These are phyloP conservation scores for Saitozyma sp. DNA, from an alignment of 768 basidiomycete genomes.

Conservation along the genomic window DNA sequence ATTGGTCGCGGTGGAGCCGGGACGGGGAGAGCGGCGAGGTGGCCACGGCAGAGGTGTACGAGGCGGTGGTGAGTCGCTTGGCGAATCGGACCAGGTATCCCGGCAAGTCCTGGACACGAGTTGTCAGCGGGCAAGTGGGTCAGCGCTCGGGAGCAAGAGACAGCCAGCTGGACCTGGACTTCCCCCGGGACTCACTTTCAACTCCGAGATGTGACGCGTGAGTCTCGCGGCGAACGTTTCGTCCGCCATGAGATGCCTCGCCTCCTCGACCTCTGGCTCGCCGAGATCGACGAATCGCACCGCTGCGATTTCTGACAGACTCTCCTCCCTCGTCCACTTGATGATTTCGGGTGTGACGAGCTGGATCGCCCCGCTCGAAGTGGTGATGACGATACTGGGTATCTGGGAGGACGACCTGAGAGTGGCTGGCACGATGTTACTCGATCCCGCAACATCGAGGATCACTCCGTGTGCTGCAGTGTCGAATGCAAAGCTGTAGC, in stretches of 20 bases:
- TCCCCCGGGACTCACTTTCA: constrained; percentile 33
- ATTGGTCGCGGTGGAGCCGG: constrained; percentile 66
- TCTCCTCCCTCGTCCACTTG: constrained; percentile 80
- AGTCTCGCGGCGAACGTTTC: constrained; percentile 40
- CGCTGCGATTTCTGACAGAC: constrained; percentile 63
- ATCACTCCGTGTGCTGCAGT: constrained; percentile 68
- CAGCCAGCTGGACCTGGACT: too few species aligned
- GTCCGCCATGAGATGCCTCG: constrained; percentile 41
- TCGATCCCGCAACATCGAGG: constrained; percentile 58
- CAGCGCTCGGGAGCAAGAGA: not conserved
- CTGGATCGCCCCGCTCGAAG: constrained; percentile 74
- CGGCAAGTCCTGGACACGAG: constrained; percentile 63
- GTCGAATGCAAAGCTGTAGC: constrained; percentile 67
- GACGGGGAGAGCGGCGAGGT: constrained; percentile 51
- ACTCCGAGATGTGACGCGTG: constrained; percentile 40
- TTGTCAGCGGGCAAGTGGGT: not conserved
- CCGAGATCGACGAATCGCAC: constrained; percentile 78
- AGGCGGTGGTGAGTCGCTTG: constrained; percentile 63
- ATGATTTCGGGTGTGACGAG: constrained; percentile 66
- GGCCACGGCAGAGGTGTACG: constrained; percentile 39
- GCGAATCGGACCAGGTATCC: constrained; percentile 67
- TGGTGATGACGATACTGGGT: constrained; percentile 57
- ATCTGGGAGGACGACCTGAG: constrained; percentile 21
- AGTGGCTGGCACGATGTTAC: constrained; percentile 3
- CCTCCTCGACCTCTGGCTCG: constrained; percentile 57